Evolutionary conservation across 169 alveolate species (phyloP).

Genomic region (Cyclospora cayetanensis): DNA sequence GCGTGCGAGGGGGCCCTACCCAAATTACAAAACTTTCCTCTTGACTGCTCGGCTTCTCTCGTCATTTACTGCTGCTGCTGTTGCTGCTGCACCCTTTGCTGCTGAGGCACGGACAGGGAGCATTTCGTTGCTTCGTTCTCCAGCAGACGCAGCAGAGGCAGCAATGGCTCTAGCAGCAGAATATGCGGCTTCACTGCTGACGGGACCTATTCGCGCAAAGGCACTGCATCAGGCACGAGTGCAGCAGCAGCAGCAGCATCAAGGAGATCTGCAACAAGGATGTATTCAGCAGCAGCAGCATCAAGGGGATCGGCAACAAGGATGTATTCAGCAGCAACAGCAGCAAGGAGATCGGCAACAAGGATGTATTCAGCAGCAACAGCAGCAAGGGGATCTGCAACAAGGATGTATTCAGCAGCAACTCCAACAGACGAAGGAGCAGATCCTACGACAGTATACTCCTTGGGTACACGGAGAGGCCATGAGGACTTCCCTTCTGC

Average conservation of each 20-base stretch:
- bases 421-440: not conserved
- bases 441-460: slow-evolving; percentile 7
- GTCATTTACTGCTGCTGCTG: slow-evolving; percentile 3
- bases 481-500: not conserved
- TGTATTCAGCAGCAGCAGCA: not conserved
- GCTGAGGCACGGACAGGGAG: too few species aligned
- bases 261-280: not conserved
- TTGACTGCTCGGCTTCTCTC: slow-evolving; percentile 24
- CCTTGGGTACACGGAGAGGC: slow-evolving; percentile 24
- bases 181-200: not conserved
- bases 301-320: not conserved
- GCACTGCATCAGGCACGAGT: not conserved
- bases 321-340: too few species aligned
- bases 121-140: not conserved
- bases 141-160: not conserved
- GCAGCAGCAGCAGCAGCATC: too few species aligned
- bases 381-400: not conserved
- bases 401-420: not conserved
- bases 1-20: not conserved
- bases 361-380: not conserved
- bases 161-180: not conserved
- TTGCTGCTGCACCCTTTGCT: not conserved
- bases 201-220: slow-evolving; percentile 10
- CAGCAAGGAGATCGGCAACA: not conserved
- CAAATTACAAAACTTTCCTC: not conserved